Evolutionary conservation across 495 filamentous ascomycete genomes (phyloP).

Genomic region (Endocarpon pusillum): DNA sequence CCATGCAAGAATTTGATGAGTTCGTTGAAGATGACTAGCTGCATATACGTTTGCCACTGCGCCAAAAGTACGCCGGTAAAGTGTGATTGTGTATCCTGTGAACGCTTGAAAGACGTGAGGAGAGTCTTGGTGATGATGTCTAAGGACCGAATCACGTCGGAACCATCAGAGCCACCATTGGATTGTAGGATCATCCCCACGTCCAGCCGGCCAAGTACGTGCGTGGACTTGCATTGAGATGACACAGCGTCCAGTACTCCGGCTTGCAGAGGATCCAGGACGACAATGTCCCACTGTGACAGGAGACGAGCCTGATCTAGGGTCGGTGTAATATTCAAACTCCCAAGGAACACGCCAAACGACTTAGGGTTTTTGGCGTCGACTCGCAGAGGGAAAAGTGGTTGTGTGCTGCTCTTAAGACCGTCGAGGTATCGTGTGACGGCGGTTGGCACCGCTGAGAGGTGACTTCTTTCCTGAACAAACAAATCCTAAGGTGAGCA

Average conservation of each 20-base stretch:
- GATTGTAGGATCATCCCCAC: slow-evolving; percentile 8
- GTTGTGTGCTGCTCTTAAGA: not conserved
- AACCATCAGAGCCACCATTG: slow-evolving; percentile 2
- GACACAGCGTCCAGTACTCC: slow-evolving; percentile 21
- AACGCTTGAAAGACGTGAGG: slow-evolving; percentile 5
- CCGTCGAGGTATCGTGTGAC: too few species aligned
- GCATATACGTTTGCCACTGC: slow-evolving; percentile 9
- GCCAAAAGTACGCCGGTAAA: slow-evolving; percentile 16
- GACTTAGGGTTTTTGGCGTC: slow-evolving; percentile 11
- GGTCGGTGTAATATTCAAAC: slow-evolving; percentile 19
- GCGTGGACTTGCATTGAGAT: slow-evolving; percentile 6
- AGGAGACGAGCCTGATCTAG: slow-evolving; percentile 18
- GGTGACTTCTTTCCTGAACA: slow-evolving; percentile 16
- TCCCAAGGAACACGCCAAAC: slow-evolving; percentile 30
- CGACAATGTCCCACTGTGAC: slow-evolving; percentile 25
- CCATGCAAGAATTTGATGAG: slow-evolving; percentile 11
- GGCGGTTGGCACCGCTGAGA: too few species aligned
- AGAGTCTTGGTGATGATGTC: slow-evolving; percentile 5
- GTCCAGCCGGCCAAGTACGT: slow-evolving; percentile 17
- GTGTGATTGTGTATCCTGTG: too few species aligned
- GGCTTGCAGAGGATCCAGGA: slow-evolving; percentile 22
- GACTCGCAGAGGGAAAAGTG: not conserved
- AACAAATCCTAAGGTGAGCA: slow-evolving; percentile 12
- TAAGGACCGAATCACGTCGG: slow-evolving; percentile 1
- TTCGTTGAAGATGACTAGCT: slow-evolving; percentile 11